phyloP scores from a whole-genome alignment of 768 basidiomycete genomes.

The Mycena metata region DNA sequence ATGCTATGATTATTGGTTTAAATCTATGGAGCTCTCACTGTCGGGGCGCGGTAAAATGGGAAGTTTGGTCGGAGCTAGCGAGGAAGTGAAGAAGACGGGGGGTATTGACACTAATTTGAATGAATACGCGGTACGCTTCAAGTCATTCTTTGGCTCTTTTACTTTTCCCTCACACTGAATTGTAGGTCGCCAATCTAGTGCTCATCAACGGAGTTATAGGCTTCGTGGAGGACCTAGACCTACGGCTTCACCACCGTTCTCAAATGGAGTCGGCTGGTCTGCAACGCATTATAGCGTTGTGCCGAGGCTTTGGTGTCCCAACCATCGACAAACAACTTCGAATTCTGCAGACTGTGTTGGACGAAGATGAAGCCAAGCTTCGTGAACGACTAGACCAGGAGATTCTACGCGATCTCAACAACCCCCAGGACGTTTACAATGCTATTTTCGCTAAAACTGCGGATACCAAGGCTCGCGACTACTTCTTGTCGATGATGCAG shows the following conservation, averaged over 20 bases:
- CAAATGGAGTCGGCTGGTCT: slow-evolving; percentile 94
- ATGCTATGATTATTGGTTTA: slow-evolving; percentile 92
- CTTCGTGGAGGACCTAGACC: slow-evolving; percentile 80
- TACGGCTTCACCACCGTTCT: slow-evolving; percentile 87
- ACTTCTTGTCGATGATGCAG: slow-evolving; percentile 95
- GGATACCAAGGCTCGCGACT: slow-evolving; percentile 82
- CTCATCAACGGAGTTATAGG: slow-evolving; percentile 79
- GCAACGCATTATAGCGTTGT: slow-evolving; percentile 76
- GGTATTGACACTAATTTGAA: slow-evolving; percentile 78
- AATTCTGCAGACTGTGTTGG: slow-evolving; percentile 69
- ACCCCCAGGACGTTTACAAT: slow-evolving; percentile 89
- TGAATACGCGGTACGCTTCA: slow-evolving; percentile 84
- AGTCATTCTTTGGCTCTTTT: not conserved
- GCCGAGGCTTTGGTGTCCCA: slow-evolving; percentile 73
- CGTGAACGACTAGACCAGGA: slow-evolving; percentile 82
- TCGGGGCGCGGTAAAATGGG: slow-evolving; percentile 95
- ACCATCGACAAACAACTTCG: slow-evolving; percentile 77
- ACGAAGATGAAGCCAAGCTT: slow-evolving; percentile 81
- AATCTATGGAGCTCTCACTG: slow-evolving; percentile 79
- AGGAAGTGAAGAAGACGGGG: slow-evolving; percentile 81
- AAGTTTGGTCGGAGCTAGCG: slow-evolving; percentile 93
- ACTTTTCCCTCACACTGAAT: slow-evolving; percentile 23
- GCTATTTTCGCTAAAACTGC: slow-evolving; percentile 83
- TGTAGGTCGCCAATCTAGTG: slow-evolving; percentile 76
- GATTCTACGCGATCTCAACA: slow-evolving; percentile 80